Conservation (phyloP, 805 yeast genomes). For the Candida krabiensis region DNA sequence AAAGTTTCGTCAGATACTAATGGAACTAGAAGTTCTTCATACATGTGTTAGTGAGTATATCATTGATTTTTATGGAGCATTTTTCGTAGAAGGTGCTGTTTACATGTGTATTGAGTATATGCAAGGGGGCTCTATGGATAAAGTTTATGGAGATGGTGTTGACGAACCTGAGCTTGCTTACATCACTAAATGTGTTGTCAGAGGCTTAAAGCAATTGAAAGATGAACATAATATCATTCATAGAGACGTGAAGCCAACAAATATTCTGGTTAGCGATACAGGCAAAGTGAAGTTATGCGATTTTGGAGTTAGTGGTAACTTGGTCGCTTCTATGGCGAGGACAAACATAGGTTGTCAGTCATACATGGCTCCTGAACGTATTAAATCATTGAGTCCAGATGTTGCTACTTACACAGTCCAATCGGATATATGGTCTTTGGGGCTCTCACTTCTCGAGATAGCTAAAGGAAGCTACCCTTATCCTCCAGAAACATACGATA, state of each 20-base stretch:
- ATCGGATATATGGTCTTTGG: slow-evolving; percentile 94
- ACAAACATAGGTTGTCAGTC: slow-evolving; percentile 98
- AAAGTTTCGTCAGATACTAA: slow-evolving; percentile 89
- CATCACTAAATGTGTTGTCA: slow-evolving; percentile 75
- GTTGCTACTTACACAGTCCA: slow-evolving; percentile 86
- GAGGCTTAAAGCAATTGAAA: slow-evolving; percentile 80
- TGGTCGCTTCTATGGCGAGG: slow-evolving; percentile 91
- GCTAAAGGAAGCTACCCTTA: slow-evolving; percentile 95
- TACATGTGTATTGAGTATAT: slow-evolving; percentile 97
- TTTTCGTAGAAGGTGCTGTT: slow-evolving; percentile 95
- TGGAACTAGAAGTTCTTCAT: slow-evolving; percentile 94
- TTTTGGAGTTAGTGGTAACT: slow-evolving; percentile 93
- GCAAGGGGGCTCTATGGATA: slow-evolving; percentile 95
- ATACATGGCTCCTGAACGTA: slow-evolving; percentile 98
- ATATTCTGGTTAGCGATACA: slow-evolving; percentile 68
- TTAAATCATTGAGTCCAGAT: slow-evolving; percentile 70
- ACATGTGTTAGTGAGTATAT: slow-evolving; percentile 87
- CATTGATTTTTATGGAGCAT: slow-evolving; percentile 96
- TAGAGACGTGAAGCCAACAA: slow-evolving; percentile 96
- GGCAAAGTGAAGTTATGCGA: slow-evolving; percentile 95
- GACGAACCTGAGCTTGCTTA: slow-evolving; percentile 80
- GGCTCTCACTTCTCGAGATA: slow-evolving; percentile 80
- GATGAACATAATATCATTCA: slow-evolving; percentile 92
- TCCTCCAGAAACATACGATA: slow-evolving; percentile 88
- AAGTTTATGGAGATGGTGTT: slow-evolving; percentile 71